Conservation (phyloP, 2,329 filamentous ascomycete genomes). For the Plectosphaerella plurivora region DNA sequence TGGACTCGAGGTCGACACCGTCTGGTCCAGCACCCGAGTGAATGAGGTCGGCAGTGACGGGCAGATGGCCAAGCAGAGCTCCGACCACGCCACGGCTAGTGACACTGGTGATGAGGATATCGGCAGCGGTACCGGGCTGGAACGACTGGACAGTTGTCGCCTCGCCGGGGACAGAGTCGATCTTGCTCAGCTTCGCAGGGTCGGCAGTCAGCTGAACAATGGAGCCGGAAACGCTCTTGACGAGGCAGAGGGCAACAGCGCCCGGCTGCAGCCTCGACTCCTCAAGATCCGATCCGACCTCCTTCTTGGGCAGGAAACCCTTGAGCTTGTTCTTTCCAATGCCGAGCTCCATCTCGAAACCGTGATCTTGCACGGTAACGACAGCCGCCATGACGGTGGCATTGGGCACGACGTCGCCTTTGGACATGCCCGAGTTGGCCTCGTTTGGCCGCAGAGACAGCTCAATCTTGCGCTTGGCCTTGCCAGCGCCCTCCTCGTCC, state of each 20-base stretch:
- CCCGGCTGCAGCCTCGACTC: slow-evolving; percentile 73
- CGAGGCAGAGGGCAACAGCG: slow-evolving; percentile 77
- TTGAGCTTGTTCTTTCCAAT: slow-evolving; percentile 63
- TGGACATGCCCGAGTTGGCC: slow-evolving; percentile 70
- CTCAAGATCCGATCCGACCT: slow-evolving; percentile 63
- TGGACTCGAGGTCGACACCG: slow-evolving; percentile 65
- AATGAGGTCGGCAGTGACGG: slow-evolving; percentile 84
- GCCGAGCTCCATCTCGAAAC: slow-evolving; percentile 87
- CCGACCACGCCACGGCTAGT: slow-evolving; percentile 72
- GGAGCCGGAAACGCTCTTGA: slow-evolving; percentile 73
- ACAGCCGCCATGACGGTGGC: slow-evolving; percentile 83
- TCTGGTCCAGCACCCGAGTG: slow-evolving; percentile 76
- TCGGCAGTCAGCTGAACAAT: slow-evolving; percentile 82
- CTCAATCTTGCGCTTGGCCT: slow-evolving; percentile 71
- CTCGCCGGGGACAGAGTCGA: slow-evolving; percentile 61
- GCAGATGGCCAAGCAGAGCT: slow-evolving; percentile 87
- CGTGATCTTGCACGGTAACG: slow-evolving; percentile 90
- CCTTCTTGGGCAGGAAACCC: slow-evolving; percentile 82
- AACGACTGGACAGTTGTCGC: slow-evolving; percentile 88
- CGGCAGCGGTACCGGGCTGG: slow-evolving; percentile 85
- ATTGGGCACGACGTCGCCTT: slow-evolving; percentile 70
- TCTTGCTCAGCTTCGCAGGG: slow-evolving; percentile 62
- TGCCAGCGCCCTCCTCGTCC: slow-evolving; percentile 57
- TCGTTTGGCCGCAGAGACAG: slow-evolving; percentile 77
- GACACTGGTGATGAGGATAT: slow-evolving; percentile 76